A percentile compares a stretch with the other conserved stretches of the same genome.
Evolutionary conservation across 495 filamentous ascomycete genomes (phyloP).

Genomic region (Penicillium pulvis): DNA sequence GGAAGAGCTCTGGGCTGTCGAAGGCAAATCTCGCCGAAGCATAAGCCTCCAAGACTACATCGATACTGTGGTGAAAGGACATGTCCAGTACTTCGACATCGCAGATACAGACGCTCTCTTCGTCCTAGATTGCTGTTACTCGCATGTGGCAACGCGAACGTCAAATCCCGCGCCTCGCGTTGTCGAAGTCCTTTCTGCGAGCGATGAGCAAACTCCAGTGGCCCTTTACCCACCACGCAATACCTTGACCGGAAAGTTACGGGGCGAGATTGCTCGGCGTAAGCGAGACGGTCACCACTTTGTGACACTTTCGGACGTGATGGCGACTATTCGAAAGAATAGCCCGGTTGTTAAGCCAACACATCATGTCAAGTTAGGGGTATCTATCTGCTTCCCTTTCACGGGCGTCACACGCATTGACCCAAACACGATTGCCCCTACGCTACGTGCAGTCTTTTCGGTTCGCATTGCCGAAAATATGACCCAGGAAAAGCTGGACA

Average conservation of each 20-base stretch:
- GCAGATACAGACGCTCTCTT: slow-evolving; percentile 13
- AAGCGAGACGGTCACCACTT: slow-evolving; percentile 14
- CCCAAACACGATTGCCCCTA: slow-evolving; percentile 12
- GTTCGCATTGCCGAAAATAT: slow-evolving; percentile 18
- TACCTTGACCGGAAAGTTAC: slow-evolving; percentile 20
- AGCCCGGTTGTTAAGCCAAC: slow-evolving; percentile 14
- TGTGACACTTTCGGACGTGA: slow-evolving; percentile 18
- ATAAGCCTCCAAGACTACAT: slow-evolving; percentile 13
- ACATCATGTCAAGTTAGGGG: slow-evolving; percentile 13
- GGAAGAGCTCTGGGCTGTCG: slow-evolving; percentile 12
- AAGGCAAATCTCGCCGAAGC: slow-evolving; percentile 7
- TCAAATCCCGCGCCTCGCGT: slow-evolving; percentile 8
- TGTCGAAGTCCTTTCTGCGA: slow-evolving; percentile 19
- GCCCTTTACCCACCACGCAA: slow-evolving; percentile 12
- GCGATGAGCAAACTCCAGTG: slow-evolving; percentile 8
- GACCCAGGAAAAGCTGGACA: slow-evolving; percentile 11
- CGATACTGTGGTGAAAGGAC: slow-evolving; percentile 8
- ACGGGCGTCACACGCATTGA: slow-evolving; percentile 10
- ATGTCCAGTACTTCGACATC: slow-evolving; percentile 13
- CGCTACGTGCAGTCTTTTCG: slow-evolving; percentile 18
- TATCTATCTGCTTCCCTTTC: slow-evolving; percentile 16
- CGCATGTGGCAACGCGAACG: slow-evolving; percentile 14
- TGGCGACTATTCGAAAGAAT: slow-evolving; percentile 13
- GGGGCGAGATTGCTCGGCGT: slow-evolving; percentile 17
- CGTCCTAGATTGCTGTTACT: slow-evolving; percentile 17